These are phyloP conservation scores for Shiraia bambusicola DNA, from an alignment of 2,329 filamentous ascomycete species.

Conservation along the genomic window DNA sequence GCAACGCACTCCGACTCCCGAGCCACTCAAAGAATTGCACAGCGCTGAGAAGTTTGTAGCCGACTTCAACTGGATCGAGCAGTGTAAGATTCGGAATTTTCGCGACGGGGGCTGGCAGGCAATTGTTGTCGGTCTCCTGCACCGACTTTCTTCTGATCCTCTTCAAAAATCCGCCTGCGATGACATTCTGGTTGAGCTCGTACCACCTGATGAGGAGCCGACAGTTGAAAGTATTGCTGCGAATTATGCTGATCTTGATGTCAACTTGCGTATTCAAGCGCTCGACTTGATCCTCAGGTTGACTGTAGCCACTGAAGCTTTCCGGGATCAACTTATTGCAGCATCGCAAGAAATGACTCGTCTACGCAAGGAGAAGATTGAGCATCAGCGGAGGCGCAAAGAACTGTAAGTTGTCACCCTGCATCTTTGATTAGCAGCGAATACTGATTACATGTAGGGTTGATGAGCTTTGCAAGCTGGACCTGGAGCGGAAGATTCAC, in stretches of 20 bases:
- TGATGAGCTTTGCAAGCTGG: conserved; percentile 69
- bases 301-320: conserved; percentile 79
- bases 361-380: conserved; percentile 93
- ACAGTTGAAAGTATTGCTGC: conserved; percentile 70
- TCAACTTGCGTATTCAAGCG: conserved; percentile 78
- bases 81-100: conserved; percentile 81
- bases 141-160: conserved; percentile 79
- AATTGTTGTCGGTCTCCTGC: conserved; percentile 81
- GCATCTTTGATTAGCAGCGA: neutral
- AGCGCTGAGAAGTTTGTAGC: conserved; percentile 74
- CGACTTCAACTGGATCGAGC: conserved; percentile 80
- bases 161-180: conserved; percentile 72
- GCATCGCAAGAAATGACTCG: conserved; percentile 93
- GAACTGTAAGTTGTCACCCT: conserved; percentile 50
- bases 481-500: conserved; percentile 72
- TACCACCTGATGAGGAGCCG: conserved; percentile 73
- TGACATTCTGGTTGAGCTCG: conserved; percentile 75
- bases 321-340: conserved; percentile 86
- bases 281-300: conserved; percentile 86
- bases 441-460: conserved; percentile 51
- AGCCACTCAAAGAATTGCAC: conserved; percentile 50
- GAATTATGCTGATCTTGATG: conserved; percentile 74
- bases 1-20: conserved; percentile 43
- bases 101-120: conserved; percentile 86
- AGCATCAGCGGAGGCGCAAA: conserved; percentile 78